Base-by-base conservation (phyloP, 2,329 filamentous ascomycete species). In the Fusarium domesticum region DNA sequence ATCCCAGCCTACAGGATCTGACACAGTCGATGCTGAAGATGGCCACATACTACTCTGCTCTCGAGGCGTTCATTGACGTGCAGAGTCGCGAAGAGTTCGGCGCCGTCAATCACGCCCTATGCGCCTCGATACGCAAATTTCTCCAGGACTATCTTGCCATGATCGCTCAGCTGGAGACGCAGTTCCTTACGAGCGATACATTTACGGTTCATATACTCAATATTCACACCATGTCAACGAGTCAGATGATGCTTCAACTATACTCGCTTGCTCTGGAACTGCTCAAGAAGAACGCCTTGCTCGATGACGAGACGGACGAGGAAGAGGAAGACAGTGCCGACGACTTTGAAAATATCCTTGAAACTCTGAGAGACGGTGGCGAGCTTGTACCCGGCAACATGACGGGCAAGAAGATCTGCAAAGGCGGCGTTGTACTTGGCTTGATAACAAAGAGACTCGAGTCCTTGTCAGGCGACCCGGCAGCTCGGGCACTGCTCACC, bases 131-230 rank as follows among this genome's bases (percentile, higher is more conserved):
- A 59, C 83, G 93, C 48, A 95, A 89, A 63, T 76, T 95, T 35
- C 71, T 98, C 19, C 93, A 96, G 47, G 93, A 98, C 65, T 98
- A 97, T 63, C 75, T 97, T 45, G 83, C 95, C 43, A 81, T 98
- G 67, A 83, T 97, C 60, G 90, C 90, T 15, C 93, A 98, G 65
- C 75, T 98, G 25, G 93, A 98, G 67, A 89, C 89, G 43, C 92
- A 97, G 61, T 87, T 95, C 54, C 75, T 97, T 39, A 95, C 88
- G 14, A 95, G 91, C 63, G 78, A 87, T 25, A 82, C 81, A 6
- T 97, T 98, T 61, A 98, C 93, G 0, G 72, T 98, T 15, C 93
- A 98, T 65, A 84, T 96, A 25, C 80, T 98, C 52, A 93, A 95
- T 63, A 80, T 98, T 14, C 91, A 96, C 59, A 92, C 87, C 4